phyloP scores from a whole-genome alignment of 306 rosid genomes.

The Fagus sylvatica region DNA sequence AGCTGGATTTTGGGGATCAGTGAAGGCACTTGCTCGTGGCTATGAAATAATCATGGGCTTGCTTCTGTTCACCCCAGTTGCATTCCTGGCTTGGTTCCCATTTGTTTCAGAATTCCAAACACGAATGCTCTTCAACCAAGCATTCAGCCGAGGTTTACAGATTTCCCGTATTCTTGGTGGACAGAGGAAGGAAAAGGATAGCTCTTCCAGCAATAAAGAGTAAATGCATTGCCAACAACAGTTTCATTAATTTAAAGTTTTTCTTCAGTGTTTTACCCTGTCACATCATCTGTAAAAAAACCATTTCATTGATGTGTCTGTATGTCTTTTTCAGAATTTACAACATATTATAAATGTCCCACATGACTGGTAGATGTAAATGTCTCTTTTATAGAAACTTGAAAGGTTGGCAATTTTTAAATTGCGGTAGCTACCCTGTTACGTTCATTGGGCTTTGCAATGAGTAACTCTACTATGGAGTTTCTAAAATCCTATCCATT shows the following conservation, averaged over 20 bases:
- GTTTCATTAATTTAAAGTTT: conserved; percentile 10
- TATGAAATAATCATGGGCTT: conserved; percentile 81
- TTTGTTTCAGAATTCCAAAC: conserved; percentile 96
- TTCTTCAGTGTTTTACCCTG: not conserved
- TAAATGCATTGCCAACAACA: conserved; percentile 30
- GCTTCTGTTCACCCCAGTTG: conserved; percentile 89
- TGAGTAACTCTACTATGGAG: no score
- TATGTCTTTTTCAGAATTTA: conserved; percentile 1
- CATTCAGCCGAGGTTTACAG: conserved; percentile 96
- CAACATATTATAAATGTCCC: not conserved
- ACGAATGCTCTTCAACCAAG: conserved; percentile 96
- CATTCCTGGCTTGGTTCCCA: conserved; percentile 98
- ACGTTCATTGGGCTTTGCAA: not conserved
- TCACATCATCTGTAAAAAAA: conserved; percentile 1
- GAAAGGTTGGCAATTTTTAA: conserved; percentile 4
- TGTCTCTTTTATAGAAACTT: conserved; percentile 2
- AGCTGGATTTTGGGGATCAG: conserved; percentile 68
- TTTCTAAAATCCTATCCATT: no score
- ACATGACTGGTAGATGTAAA: not conserved
- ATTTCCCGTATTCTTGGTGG: conserved; percentile 96
- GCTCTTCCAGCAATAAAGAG: conserved; percentile 62
- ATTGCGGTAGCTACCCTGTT: not conserved
- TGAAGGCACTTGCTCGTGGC: conserved; percentile 76
- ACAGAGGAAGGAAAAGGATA: conserved; percentile 65
- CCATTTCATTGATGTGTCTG: not conserved